Evolutionary conservation across 306 rosid genomes (phyloP).

Genomic region (Oemleria cerasiformis): DNA sequence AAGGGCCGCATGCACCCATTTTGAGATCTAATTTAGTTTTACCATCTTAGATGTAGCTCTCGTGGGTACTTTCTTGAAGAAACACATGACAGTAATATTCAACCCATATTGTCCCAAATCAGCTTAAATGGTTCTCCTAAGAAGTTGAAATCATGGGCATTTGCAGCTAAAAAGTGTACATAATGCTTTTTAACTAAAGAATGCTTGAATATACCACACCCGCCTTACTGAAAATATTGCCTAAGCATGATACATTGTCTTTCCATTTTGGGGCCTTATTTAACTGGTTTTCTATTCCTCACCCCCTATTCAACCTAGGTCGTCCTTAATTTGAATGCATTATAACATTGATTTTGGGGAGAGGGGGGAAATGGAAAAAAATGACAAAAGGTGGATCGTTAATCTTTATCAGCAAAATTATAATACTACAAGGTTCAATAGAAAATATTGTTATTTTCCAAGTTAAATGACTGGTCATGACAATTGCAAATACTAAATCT

Average conservation of each 20-base stretch:
- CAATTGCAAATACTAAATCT: not conserved
- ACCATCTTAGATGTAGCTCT: not conserved
- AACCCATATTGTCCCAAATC: not conserved
- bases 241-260: not conserved
- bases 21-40: not conserved
- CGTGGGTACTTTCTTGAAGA: not conserved
- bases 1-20: not conserved
- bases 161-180: not conserved
- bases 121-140: not conserved
- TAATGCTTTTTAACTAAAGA: not conserved
- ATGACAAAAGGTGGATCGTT: not conserved
- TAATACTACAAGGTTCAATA: not conserved
- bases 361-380: not conserved
- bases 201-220: not conserved
- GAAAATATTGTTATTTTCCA: not conserved
- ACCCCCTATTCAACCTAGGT: not conserved
- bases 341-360: not conserved
- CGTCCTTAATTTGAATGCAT: not conserved
- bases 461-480: not conserved
- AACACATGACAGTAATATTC: not conserved
- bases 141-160: not conserved
- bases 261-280: not conserved
- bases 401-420: not conserved
- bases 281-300: not conserved
- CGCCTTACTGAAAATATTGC: not conserved